Evolutionary conservation across 306 rosid genomes (phyloP).

Genomic region (Prunus padus): DNA sequence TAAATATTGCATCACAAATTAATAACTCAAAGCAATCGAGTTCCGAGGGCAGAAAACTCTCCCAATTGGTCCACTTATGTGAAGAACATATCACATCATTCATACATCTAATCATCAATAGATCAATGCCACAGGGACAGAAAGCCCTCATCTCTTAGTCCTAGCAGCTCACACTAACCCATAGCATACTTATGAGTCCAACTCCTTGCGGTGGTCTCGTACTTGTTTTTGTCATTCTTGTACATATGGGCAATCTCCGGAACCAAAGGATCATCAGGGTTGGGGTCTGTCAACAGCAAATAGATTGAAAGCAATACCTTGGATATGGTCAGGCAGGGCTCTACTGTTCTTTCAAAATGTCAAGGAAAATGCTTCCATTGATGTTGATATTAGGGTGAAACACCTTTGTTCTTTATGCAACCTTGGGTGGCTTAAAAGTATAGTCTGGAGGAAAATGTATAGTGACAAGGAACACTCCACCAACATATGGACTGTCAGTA

Average conservation of each 20-base stretch:
- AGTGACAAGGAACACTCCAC: too few relatives aligned
- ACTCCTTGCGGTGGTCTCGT: constrained; percentile 77
- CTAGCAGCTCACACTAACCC: constrained; percentile 44
- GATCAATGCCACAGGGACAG: constrained; percentile 29
- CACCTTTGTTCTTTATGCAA: too few relatives aligned
- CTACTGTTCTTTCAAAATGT: too few relatives aligned
- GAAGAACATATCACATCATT: constrained; percentile 25
- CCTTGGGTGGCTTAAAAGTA: too few relatives aligned
- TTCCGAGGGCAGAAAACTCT: constrained; percentile 29
- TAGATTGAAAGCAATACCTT: constrained; percentile 72
- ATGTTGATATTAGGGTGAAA: too few relatives aligned
- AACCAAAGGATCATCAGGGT: constrained; percentile 74
- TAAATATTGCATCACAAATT: constrained; percentile 17
- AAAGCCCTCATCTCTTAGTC: constrained; percentile 23
- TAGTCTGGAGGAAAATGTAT: too few relatives aligned
- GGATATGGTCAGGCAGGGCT: too few relatives aligned
- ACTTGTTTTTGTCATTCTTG: constrained; percentile 70
- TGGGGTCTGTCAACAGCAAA: constrained; percentile 68
- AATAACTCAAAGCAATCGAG: constrained; percentile 32
- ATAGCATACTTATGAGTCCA: constrained; percentile 80
- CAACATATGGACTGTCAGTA: too few relatives aligned
- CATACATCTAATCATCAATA: constrained; percentile 21
- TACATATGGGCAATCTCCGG: constrained; percentile 82
- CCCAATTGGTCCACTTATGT: constrained; percentile 24
- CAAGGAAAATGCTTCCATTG: too few relatives aligned